phyloP scores from a whole-genome alignment of 352 stramenopile genomes.

The Phytopythium litorale region DNA sequence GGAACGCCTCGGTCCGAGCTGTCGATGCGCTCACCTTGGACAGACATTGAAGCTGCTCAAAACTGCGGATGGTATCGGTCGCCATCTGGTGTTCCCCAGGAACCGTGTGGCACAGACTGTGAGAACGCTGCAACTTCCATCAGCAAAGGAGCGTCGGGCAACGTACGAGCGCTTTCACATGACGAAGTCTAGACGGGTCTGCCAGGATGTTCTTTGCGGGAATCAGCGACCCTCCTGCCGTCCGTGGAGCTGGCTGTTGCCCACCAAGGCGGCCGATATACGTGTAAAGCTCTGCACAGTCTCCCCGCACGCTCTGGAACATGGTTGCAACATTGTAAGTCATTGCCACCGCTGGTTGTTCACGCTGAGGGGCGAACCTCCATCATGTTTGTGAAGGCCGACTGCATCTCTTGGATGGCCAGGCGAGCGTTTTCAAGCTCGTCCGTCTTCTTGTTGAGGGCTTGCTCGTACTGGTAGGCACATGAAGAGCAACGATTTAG shows the following conservation, averaged over 20 bases:
- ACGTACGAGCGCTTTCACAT: constrained; percentile 68
- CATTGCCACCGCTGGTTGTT: not conserved
- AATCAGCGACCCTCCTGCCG: constrained; percentile 8
- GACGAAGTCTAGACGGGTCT: constrained; percentile 57
- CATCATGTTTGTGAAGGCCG: constrained; percentile 26
- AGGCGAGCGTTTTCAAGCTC: constrained; percentile 31
- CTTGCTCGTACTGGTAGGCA: constrained; percentile 50
- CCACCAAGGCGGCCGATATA: constrained; percentile 44
- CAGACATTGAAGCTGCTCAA: constrained; percentile 16
- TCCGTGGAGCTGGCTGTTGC: constrained; percentile 14
- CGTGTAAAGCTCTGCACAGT: constrained; percentile 68
- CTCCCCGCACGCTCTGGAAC: constrained; percentile 49
- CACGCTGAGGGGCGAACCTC: constrained; percentile 29
- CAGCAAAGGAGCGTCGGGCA: not conserved
- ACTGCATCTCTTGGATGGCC: constrained; percentile 36
- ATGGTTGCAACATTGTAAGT: not conserved
- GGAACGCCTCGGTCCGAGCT: constrained; percentile 2
- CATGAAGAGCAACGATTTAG: not conserved
- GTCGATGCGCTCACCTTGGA: not conserved
- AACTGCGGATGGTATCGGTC: constrained; percentile 26
- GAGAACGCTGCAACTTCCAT: not conserved
- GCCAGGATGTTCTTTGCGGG: constrained; percentile 72
- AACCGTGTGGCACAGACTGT: not conserved
- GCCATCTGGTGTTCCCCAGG: constrained; percentile 28
- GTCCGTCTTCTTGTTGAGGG: constrained; percentile 44